Evolutionary conservation across 257 asterid genomes (phyloP).

Genomic region (Nicotiana sylvestris): DNA sequence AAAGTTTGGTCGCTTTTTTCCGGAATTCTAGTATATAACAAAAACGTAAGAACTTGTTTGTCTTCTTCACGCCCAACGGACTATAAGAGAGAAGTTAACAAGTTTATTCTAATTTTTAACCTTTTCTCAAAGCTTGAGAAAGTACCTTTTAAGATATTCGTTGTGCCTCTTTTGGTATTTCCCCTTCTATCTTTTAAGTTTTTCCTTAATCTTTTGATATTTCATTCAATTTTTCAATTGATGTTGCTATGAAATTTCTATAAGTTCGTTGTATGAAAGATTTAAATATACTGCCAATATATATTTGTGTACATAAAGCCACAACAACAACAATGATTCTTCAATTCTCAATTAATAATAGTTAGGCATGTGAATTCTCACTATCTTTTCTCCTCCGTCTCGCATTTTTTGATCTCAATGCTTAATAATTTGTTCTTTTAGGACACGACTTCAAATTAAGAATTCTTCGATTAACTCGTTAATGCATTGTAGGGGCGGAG

Average conservation of each 20-base stretch:
- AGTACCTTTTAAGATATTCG: background rate
- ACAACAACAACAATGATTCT: background rate
- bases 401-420: too few species aligned
- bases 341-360: background rate
- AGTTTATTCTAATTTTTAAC: background rate
- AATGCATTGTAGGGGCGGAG: background rate
- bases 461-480: too few species aligned
- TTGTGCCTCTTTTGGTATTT: background rate
- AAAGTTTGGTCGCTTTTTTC: too few species aligned
- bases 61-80: background rate
- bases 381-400: too few species aligned
- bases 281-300: background rate
- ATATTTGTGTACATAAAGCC: background rate
- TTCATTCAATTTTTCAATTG: background rate
- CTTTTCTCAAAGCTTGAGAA: background rate
- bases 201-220: background rate
- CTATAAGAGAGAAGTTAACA: background rate
- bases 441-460: too few species aligned
- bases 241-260: background rate
- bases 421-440: too few species aligned
- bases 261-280: background rate
- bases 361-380: background rate
- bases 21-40: too few species aligned
- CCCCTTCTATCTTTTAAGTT: background rate
- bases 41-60: background rate